phyloP scores from a whole-genome alignment of 2,329 filamentous ascomycete species.

The Colletotrichum aenigma region DNA sequence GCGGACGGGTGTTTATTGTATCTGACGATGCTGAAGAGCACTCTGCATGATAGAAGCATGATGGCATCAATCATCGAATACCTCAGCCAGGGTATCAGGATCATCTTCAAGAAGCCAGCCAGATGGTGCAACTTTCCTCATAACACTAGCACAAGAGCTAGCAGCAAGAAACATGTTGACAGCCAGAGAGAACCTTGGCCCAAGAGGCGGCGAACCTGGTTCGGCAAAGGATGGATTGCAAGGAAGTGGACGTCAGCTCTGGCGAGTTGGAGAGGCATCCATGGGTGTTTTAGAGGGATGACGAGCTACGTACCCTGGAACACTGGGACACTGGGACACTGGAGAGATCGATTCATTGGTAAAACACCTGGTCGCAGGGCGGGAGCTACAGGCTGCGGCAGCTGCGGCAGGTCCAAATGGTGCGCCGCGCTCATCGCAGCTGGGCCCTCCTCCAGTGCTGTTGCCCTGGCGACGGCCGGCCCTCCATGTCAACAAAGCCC shows the following conservation, averaged over 20 bases:
- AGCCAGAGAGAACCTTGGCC: background rate
- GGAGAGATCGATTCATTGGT: background rate
- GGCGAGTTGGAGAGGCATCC: too few species aligned
- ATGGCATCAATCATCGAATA: background rate
- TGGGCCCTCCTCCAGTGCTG: background rate
- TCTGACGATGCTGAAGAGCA: background rate
- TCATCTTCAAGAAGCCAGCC: background rate
- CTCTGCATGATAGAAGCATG: background rate
- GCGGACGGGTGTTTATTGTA: background rate
- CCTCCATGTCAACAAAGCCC: constrained; percentile 30
- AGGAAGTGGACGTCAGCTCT: background rate
- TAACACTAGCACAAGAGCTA: background rate
- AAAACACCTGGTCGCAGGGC: background rate
- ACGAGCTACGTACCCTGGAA: background rate
- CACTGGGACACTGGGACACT: too few species aligned
- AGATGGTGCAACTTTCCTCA: background rate
- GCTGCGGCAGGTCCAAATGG: background rate
- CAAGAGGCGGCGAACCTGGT: background rate
- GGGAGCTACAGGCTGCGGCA: background rate
- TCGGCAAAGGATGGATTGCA: background rate
- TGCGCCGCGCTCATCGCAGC: background rate
- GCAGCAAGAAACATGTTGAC: background rate
- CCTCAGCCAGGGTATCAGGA: background rate
- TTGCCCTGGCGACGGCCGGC: constrained; percentile 33
- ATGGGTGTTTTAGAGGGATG: background rate